These are phyloP conservation scores for Boletellus deceptivus DNA, from an alignment of 1,284 basidiomycete species.

Conservation along the genomic window DNA sequence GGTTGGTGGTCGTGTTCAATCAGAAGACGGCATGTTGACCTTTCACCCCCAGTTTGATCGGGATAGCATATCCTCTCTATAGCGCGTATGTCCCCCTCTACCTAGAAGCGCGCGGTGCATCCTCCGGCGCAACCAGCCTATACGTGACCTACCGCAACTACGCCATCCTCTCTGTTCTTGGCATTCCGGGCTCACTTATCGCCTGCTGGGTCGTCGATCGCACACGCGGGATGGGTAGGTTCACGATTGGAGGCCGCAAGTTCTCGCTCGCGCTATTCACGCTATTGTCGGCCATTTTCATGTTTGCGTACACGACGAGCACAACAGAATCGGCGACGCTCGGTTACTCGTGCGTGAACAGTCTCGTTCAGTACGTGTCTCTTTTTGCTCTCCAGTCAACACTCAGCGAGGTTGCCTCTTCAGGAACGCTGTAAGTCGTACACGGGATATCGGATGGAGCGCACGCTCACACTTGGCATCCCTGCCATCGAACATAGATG, in stretches of 20 bases:
- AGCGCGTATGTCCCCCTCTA: conserved; percentile 53
- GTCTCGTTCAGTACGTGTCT: conserved; percentile 41
- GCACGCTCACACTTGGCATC: no score
- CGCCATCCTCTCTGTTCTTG: conserved; percentile 47
- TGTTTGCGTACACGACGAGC: conserved; percentile 62
- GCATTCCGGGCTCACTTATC: conserved; percentile 57
- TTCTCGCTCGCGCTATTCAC: conserved; percentile 52
- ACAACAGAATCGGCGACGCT: conserved; percentile 45
- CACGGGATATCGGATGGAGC: no score
- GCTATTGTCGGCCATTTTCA: conserved; percentile 51
- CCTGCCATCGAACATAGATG: conserved; percentile 37
- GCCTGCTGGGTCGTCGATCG: conserved; percentile 56
- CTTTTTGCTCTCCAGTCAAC: neutral
- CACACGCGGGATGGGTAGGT: conserved; percentile 31
- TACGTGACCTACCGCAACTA: conserved; percentile 48
- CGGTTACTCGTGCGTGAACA: conserved; percentile 53
- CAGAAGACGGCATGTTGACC: neutral
- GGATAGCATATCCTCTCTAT: conserved; percentile 62
- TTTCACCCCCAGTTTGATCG: conserved; percentile 41
- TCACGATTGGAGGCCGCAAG: conserved; percentile 48
- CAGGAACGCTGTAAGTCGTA: conserved; percentile 35
- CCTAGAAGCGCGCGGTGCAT: conserved; percentile 41
- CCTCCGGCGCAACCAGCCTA: conserved; percentile 30
- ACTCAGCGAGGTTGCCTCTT: conserved; percentile 15
- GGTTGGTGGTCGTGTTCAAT: conserved; percentile 27